Evolutionary conservation across 139 green algal genomes (phyloP).

Genomic region (Chlorella vulgaris): DNA sequence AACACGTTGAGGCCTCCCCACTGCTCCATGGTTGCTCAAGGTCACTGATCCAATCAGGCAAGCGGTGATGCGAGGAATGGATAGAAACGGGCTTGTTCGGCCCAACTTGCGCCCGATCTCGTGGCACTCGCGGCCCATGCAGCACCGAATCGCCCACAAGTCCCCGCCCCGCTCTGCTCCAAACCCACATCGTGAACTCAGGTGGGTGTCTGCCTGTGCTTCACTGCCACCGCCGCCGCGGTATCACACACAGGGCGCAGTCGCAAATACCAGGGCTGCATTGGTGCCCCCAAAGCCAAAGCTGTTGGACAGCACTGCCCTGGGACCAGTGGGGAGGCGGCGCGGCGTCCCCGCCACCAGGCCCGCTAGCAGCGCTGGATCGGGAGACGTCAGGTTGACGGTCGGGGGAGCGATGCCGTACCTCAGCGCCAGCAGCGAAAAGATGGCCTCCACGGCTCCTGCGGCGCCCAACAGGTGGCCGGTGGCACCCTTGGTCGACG

Average conservation of each 20-base stretch:
- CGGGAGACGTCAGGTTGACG: constrained; percentile 75
- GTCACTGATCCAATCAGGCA: too few relatives aligned
- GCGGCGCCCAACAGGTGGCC: constrained; percentile 95
- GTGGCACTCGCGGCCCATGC: too few relatives aligned
- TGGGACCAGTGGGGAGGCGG: constrained; percentile 14
- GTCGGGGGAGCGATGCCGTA: constrained; percentile 74
- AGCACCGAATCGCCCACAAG: too few relatives aligned
- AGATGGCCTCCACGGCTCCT: constrained; percentile 82
- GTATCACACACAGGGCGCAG: not conserved
- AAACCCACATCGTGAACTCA: too few relatives aligned
- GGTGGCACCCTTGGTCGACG: constrained; percentile 87
- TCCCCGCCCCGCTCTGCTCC: too few relatives aligned
- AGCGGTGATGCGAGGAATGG: too few relatives aligned
- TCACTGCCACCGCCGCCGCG: not conserved
- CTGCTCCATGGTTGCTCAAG: not conserved
- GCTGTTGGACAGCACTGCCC: constrained; percentile 85
- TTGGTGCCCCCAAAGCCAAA: constrained; percentile 98
- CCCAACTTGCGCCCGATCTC: too few relatives aligned
- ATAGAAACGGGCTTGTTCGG: too few relatives aligned
- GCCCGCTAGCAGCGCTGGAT: constrained; percentile 51
- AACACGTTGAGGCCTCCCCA: not conserved
- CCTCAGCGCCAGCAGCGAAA: constrained; percentile 77
- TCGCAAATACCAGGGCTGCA: constrained; percentile 77
- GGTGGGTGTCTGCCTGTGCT: too few relatives aligned
- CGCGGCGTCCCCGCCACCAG: constrained; percentile 45